Evolutionary conservation across 2,329 filamentous ascomycete species (phyloP).

Genomic region (Ophiostoma ips): DNA sequence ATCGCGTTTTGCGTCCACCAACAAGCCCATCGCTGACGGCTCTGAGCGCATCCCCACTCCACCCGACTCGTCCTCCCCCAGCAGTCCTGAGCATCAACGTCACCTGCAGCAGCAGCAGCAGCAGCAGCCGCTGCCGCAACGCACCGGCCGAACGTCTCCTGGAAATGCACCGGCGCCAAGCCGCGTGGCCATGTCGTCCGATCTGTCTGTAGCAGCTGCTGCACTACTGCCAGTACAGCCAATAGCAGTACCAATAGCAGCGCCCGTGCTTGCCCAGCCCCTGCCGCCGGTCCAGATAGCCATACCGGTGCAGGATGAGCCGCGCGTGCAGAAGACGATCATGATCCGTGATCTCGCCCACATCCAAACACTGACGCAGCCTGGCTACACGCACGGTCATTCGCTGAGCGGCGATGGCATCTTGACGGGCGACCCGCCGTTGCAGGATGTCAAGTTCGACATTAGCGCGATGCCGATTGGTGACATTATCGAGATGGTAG

Average conservation of each 20-base stretch:
- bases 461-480: constrained; percentile 95
- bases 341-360: constrained; percentile 81
- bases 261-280: not conserved
- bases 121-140: constrained; percentile 18
- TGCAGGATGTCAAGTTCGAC: constrained; percentile 60
- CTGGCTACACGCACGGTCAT: constrained; percentile 41
- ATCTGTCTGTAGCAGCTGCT: not conserved
- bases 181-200: not conserved
- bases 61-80: constrained; percentile 21
- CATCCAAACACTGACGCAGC: constrained; percentile 74
- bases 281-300: constrained; percentile 18
- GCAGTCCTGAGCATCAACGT: not conserved
- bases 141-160: constrained; percentile 25
- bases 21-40: not conserved
- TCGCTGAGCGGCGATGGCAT: constrained; percentile 29
- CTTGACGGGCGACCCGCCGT: constrained; percentile 33
- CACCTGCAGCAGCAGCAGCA: not conserved
- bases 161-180: constrained; percentile 28
- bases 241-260: not conserved
- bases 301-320: constrained; percentile 13
- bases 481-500: constrained; percentile 98
- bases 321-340: constrained; percentile 41
- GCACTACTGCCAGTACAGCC: not conserved
- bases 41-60: constrained; percentile 15
- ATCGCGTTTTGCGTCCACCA: not conserved